phyloP scores from a whole-genome alignment of 2,329 filamentous ascomycete species.

The Colletotrichum filicis region DNA sequence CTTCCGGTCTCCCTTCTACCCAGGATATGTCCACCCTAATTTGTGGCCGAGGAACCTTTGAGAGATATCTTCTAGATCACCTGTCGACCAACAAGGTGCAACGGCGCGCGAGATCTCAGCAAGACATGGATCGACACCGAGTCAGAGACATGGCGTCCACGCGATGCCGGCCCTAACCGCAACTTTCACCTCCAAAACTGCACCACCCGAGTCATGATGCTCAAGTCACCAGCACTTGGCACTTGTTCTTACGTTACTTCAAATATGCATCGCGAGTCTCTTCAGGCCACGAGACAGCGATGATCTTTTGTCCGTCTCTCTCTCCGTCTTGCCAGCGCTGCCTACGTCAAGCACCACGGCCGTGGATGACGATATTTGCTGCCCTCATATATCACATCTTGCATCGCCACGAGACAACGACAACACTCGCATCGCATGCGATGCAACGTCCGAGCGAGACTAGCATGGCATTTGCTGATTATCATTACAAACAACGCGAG shows the following conservation, averaged over 20 bases:
- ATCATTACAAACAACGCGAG: background rate
- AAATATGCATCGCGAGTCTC: slow-evolving; percentile 11
- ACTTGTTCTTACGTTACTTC: slow-evolving; percentile 26
- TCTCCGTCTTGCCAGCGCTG: background rate
- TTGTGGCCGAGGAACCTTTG: background rate
- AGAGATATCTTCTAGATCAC: slow-evolving; percentile 2
- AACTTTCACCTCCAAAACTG: background rate
- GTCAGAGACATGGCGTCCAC: slow-evolving; percentile 31
- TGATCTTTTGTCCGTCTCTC: background rate
- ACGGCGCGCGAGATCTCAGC: slow-evolving; percentile 18
- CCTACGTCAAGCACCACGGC: background rate
- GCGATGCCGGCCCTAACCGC: slow-evolving; percentile 14
- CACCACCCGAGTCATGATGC: slow-evolving; percentile 23
- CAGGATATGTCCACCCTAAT: background rate
- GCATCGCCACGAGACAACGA: slow-evolving; percentile 10
- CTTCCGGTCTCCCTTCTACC: background rate
- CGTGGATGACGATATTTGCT: background rate
- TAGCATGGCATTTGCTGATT: background rate
- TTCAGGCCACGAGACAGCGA: slow-evolving; percentile 7
- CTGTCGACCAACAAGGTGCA: slow-evolving; percentile 15
- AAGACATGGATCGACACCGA: slow-evolving; percentile 28
- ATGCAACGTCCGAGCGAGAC: slow-evolving; percentile 10
- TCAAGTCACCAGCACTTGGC: slow-evolving; percentile 19
- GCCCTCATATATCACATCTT: background rate
- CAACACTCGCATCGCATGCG: background rate